Base-by-base conservation (phyloP, 352 stramenopile species). In the Peronospora destructor region DNA sequence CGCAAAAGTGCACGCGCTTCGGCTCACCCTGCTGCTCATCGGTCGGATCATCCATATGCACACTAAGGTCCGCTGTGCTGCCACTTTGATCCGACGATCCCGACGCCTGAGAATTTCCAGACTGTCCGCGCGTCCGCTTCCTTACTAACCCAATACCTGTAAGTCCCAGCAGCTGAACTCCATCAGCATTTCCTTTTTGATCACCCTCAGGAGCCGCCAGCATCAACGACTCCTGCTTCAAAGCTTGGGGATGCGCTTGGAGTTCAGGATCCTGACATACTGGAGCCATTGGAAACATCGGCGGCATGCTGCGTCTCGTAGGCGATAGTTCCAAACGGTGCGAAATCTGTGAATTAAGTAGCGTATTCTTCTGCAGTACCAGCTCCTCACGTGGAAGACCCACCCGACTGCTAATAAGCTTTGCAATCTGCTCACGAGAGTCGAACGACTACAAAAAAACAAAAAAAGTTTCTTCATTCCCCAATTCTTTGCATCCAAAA, bases 321-420 rank as follows among this genome's bases (percentile, higher is more conserved):
- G 76, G 74, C 6, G 76, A 88, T 1, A 89, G 65, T 49, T 87
- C 82, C 32, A 90, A 55, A 17, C 82, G 64, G 42, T 93, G 85
- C 39, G 79, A 75, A 51, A 93, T 66, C 48, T 82, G 77, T 25
- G 65, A 70, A 50, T 93, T 93, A 7, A 93, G 59, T 45, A 93
- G 59, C 45, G 82, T 93, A 48, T 93, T 93, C 38, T 81, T 66
- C 53, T 91, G 77, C 23, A 93, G 42, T 16, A 77, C 49, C 23
- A 73, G 46, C 47, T 91, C 79, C 7, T 86, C 75, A 10, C 36
- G 54, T 12, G 78, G 71, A 3, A 92, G 54, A 2, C 73, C 71
- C 32, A 76, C 63, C 14, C 73, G 70, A 29, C 61, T 67, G 10
- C 61, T 59, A 40, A 92, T 55, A 38, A 78, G 71, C 34, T 81